Conservation (phyloP, 345 rosid genomes). For the Rhizophora apiculata region DNA sequence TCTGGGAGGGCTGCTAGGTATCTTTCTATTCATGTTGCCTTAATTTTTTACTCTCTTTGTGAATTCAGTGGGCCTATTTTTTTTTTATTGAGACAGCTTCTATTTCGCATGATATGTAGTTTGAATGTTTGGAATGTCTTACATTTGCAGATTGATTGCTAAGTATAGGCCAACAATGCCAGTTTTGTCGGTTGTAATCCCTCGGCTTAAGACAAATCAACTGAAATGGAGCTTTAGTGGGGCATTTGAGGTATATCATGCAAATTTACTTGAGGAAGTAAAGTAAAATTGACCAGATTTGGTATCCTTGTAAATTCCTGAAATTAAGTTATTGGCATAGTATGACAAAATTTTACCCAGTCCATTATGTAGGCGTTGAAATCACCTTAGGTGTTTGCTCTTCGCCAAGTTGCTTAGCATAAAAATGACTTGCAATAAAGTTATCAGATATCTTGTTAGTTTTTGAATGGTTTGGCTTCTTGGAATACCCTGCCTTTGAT, state of each 20-base stretch:
- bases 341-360: neutral
- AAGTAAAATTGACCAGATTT: neutral
- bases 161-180: constrained; percentile 99
- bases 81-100: neutral
- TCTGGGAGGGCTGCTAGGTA: constrained; percentile 99
- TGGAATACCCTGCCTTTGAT: neutral
- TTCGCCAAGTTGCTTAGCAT: no score
- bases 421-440: neutral
- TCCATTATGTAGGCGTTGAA: no score
- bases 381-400: no score
- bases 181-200: constrained; percentile 92
- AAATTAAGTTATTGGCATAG: neutral
- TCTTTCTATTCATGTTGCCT: neutral
- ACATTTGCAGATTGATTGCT: constrained; percentile 73
- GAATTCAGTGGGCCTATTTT: neutral
- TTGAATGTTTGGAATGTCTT: neutral
- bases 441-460: neutral
- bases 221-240: constrained; percentile 96
- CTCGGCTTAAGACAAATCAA: constrained; percentile 95
- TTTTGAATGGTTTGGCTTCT: neutral
- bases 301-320: neutral
- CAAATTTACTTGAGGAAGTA: neutral
- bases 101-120: neutral
- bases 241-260: constrained; percentile 74
- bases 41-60: neutral